Evolutionary conservation across 2,329 filamentous ascomycete species (phyloP).

Genomic region (Xylaria polymorpha): DNA sequence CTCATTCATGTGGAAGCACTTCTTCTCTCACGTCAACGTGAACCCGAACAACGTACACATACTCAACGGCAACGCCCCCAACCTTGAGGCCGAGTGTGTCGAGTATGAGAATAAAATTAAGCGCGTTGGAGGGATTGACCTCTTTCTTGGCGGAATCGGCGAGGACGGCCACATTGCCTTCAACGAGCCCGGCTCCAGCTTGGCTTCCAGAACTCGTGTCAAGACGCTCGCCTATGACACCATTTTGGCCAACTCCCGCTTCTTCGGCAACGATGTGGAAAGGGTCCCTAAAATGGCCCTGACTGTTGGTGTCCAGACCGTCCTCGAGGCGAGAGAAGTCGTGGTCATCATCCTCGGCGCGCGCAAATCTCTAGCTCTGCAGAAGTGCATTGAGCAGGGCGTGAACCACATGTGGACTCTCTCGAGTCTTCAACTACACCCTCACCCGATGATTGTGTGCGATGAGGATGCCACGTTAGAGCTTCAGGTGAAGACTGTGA

Average conservation of each 20-base stretch:
- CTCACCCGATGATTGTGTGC: slow-evolving; percentile 83
- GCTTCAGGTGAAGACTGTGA: slow-evolving; percentile 78
- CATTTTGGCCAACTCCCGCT: slow-evolving; percentile 84
- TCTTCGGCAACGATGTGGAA: slow-evolving; percentile 79
- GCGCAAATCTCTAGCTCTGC: slow-evolving; percentile 82
- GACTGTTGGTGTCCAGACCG: slow-evolving; percentile 86
- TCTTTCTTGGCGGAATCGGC: slow-evolving; percentile 87
- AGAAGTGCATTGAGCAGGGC: slow-evolving; percentile 82
- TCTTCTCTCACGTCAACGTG: slow-evolving; percentile 88
- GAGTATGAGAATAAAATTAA: slow-evolving; percentile 84
- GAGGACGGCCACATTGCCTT: slow-evolving; percentile 91
- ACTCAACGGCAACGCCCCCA: slow-evolving; percentile 81
- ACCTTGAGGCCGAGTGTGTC: slow-evolving; percentile 80
- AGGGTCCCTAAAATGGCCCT: slow-evolving; percentile 84
- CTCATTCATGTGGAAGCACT: slow-evolving; percentile 93
- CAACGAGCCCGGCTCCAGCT: slow-evolving; percentile 86
- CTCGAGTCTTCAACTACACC: slow-evolving; percentile 82
- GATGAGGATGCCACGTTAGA: slow-evolving; percentile 83
- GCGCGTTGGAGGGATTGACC: slow-evolving; percentile 80
- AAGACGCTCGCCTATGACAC: slow-evolving; percentile 91
- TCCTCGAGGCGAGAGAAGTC: slow-evolving; percentile 83
- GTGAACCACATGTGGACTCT: slow-evolving; percentile 94
- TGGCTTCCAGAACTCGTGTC: slow-evolving; percentile 81
- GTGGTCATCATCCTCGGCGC: slow-evolving; percentile 85
- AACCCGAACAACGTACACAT: slow-evolving; percentile 86